These are phyloP conservation scores for Penicillium canariense DNA, from an alignment of 495 filamentous ascomycete genomes.

Conservation along the genomic window DNA sequence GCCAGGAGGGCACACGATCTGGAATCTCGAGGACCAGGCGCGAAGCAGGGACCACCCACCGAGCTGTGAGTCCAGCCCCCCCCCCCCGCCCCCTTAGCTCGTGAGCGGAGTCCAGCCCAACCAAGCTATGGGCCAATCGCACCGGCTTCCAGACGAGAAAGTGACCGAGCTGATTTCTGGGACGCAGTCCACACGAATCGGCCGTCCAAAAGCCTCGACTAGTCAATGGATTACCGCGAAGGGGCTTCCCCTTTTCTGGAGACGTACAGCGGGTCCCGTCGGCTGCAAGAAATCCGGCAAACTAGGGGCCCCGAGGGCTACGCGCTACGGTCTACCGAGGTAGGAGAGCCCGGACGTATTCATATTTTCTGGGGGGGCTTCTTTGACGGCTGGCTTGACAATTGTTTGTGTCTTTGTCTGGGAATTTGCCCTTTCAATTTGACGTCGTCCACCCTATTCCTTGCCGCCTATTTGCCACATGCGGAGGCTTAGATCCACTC, in stretches of 20 bases:
- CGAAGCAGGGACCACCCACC: slow-evolving; percentile 22
- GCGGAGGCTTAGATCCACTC: too few relatives aligned
- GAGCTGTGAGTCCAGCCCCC: slow-evolving; percentile 10
- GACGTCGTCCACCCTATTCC: slow-evolving; percentile 1
- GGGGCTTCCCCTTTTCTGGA: slow-evolving; percentile 21
- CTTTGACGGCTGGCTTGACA: background rate
- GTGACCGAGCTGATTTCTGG: slow-evolving; percentile 19
- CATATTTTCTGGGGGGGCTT: background rate
- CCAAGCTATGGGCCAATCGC: slow-evolving; percentile 17
- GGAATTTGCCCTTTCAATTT: background rate
- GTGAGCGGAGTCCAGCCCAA: slow-evolving; percentile 10
- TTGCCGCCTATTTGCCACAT: too few relatives aligned
- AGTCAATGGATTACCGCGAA: background rate
- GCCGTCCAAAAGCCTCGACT: background rate
- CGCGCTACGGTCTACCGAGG: too few relatives aligned
- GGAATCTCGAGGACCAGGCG: slow-evolving; percentile 13
- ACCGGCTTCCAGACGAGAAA: slow-evolving; percentile 13
- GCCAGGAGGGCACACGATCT: slow-evolving; percentile 8
- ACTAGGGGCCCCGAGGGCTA: too few relatives aligned
- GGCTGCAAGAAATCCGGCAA: slow-evolving; percentile 19
- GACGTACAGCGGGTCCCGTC: slow-evolving; percentile 15
- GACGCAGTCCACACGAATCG: slow-evolving; percentile 4
- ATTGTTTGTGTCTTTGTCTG: too few relatives aligned
- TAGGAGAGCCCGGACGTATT: too few relatives aligned
- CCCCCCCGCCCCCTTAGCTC: background rate